These are phyloP conservation scores for Lagenidium sp. DNA, from an alignment of 352 stramenopile genomes.

Conservation along the genomic window DNA sequence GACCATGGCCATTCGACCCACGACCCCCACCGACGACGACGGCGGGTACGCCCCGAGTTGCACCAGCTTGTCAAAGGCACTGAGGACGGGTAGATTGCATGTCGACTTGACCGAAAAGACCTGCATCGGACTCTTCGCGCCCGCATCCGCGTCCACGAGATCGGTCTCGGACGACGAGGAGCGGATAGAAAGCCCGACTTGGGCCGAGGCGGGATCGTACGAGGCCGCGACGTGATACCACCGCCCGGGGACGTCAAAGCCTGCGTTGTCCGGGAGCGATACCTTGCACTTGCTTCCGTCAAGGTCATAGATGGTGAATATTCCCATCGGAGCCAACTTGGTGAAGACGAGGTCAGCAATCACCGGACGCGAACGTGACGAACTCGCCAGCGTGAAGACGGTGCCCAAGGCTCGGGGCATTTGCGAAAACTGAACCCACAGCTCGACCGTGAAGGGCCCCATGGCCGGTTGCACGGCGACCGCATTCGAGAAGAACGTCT, in stretches of 20 bases:
- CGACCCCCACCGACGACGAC: constrained; percentile 13
- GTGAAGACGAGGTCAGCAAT: constrained; percentile 11
- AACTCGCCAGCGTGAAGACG: constrained; percentile 3
- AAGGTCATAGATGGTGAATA: constrained; percentile 10
- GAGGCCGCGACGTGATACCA: constrained; percentile 53
- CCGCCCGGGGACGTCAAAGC: constrained; percentile 1
- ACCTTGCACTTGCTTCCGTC: neutral
- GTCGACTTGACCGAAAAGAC: neutral
- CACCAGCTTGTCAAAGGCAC: constrained; percentile 21
- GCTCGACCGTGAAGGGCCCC: constrained; percentile 53
- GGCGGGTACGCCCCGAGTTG: constrained; percentile 17
- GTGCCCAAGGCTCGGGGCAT: no score
- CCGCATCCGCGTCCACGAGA: constrained; percentile 3
- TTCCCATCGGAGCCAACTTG: neutral
- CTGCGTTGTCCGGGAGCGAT: neutral
- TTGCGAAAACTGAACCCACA: constrained; percentile 29
- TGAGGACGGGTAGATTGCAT: constrained; percentile 36
- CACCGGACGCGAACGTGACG: neutral
- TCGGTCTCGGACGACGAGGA: constrained; percentile 3
- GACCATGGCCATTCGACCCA: constrained; percentile 28
- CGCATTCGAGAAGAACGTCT: constrained; percentile 42
- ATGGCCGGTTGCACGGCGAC: constrained; percentile 34
- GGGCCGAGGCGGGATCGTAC: constrained; percentile 39
- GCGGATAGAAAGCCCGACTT: constrained; percentile 28
- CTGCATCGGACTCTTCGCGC: no score